Conservation (phyloP, 1,139 yeast genomes). For the Blastobotrys buckinghamii region DNA sequence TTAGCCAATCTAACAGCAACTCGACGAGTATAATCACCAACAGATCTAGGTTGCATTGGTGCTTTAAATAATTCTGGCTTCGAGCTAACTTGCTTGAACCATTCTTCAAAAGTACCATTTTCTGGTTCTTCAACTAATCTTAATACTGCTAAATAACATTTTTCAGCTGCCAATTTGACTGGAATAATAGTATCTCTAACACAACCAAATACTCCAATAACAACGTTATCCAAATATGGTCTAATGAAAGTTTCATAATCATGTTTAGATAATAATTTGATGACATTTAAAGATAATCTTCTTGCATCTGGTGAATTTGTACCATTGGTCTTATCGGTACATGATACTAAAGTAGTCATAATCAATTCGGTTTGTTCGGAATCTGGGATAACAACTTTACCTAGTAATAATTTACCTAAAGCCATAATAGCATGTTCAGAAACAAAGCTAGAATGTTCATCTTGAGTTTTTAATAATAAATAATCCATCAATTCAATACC, state of each 20-base stretch:
- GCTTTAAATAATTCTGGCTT: constrained; percentile 13
- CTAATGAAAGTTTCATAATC: constrained; percentile 45
- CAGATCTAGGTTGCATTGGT: constrained; percentile 48
- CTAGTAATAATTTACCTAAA: constrained; percentile 68
- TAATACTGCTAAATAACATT: constrained; percentile 73
- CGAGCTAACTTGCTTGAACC: constrained; percentile 41
- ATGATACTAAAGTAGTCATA: constrained; percentile 45
- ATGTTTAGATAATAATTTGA: constrained; percentile 67
- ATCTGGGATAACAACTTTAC: constrained; percentile 4
- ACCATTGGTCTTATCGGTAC: constrained; percentile 43
- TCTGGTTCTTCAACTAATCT: constrained; percentile 56
- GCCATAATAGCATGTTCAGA: constrained; percentile 80
- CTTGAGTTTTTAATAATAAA: constrained; percentile 30
- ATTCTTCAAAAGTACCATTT: constrained; percentile 50
- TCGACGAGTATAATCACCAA: constrained; percentile 82
- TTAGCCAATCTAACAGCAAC: constrained; percentile 78
- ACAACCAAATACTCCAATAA: constrained; percentile 72
- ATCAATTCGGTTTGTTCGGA: background rate
- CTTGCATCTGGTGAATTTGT: constrained; percentile 66
- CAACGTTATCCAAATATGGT: constrained; percentile 52
- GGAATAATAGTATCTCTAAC: constrained; percentile 86
- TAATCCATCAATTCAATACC: constrained; percentile 45
- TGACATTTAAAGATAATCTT: constrained; percentile 68
- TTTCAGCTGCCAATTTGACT: constrained; percentile 89
- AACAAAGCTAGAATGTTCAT: constrained; percentile 40